Evolutionary conservation across 495 filamentous ascomycete species (phyloP), one percentile per base, ranked within the genome.

Genomic region (Podospora pseudoanserina): DNA sequence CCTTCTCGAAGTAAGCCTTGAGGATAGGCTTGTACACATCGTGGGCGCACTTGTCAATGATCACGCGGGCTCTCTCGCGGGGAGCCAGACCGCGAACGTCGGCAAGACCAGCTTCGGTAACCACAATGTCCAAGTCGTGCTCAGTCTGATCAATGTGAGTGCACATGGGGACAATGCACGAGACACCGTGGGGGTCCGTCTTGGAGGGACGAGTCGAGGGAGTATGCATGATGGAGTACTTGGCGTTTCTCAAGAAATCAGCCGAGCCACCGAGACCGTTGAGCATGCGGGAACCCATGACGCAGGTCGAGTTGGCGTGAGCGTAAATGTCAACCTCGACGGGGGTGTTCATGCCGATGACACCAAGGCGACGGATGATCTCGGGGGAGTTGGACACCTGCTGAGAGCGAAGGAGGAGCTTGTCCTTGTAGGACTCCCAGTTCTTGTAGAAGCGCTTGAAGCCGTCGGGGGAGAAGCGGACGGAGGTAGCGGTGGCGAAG

Each of bases 291-390:
- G 86, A 89, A 71, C 93, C 93, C 88, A 95, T 94, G 30, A 96
- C 92, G 78, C 91, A 93, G 60, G 93, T 96, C 73, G 85, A 88
- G 89, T 96, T 97, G 65, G 93, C 93, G 79, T 97, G 93, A 16
- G 93, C 93, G 81, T 96, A 97, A 78, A 96, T 95, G 78, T 96
- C 93, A 20, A 96, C 92, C 80, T 96, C 93, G 70, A 96, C 91
- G 28, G 93, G 93, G 2, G 93, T 97, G 85, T 97, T 97, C 93
- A 96, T 96, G 76, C 92, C 93, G 76, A 97, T 96, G 71, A 92
- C 88, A 66, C 92, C 93, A 1, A 96, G 83, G 3, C 93, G 86
- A 19, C 91, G 87, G 82, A 97, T 96, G 83, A 97, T 96, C 80
- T 96, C 93, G 69, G 93, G 93, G n/a, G 88, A 90, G 87, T 97